Percentiles rank a stretch among this genome's conserved stretches.
Evolutionary conservation across 306 rosid genomes (phyloP).

Genomic region (Quillaja saponaria): DNA sequence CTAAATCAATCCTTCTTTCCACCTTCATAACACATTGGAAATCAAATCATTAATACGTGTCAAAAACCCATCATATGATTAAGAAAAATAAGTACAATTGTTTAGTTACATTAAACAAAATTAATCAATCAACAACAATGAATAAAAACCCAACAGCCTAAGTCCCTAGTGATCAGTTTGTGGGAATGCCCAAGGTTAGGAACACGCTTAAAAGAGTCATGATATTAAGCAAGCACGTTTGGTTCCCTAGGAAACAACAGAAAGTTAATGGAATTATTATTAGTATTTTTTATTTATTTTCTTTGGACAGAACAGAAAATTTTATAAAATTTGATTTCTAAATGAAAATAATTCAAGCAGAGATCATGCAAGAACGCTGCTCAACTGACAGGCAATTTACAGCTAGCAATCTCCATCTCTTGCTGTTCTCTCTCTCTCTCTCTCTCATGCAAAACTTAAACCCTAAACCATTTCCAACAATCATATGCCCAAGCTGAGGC

Average conservation of each 20-base stretch:
- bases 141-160: not conserved
- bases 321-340: not conserved
- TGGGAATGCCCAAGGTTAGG: conserved; percentile 34
- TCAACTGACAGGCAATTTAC: conserved; percentile 85
- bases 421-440: conserved; percentile 34
- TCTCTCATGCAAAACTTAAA: conserved; percentile 45
- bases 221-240: conserved; percentile 77
- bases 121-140: no score
- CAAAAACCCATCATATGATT: conserved; percentile 32
- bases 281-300: not conserved
- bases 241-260: conserved; percentile 53
- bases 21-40: conserved; percentile 66
- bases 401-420: conserved; percentile 66
- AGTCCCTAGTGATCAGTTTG: no score
- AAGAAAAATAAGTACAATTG: not conserved
- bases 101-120: not conserved
- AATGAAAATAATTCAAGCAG: conserved; percentile 15
- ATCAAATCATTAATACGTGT: conserved; percentile 54
- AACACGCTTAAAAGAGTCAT: conserved; percentile 65
- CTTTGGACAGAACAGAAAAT: not conserved
- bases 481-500: conserved; percentile 43
- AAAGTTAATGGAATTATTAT: not conserved
- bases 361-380: conserved; percentile 99
- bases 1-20: conserved; percentile 94
- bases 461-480: conserved; percentile 62